Evolutionary conservation across 106 monocot species (phyloP).

Genomic region (Xerophyta viscosa): DNA sequence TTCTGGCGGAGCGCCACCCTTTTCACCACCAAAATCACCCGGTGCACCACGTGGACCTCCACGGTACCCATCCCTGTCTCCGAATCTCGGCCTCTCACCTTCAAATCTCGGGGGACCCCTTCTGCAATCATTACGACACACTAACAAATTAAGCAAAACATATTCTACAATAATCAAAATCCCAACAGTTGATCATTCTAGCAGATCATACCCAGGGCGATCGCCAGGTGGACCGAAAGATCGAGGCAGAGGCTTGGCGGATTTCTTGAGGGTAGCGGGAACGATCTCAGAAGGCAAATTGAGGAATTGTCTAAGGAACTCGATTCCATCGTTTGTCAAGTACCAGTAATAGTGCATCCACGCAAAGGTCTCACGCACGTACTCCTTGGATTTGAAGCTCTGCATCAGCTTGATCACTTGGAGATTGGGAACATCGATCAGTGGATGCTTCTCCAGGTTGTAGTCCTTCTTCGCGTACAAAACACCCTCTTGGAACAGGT

Average conservation of each 20-base stretch:
- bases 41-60: conserved; percentile 58
- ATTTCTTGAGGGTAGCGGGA: conserved; percentile 84
- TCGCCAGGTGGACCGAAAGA: conserved; percentile 75
- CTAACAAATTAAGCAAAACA: not conserved
- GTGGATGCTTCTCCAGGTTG: conserved; percentile 85
- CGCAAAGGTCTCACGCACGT: conserved; percentile 83
- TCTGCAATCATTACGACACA: not conserved
- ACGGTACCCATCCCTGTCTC: conserved; percentile 76
- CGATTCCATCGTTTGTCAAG: conserved; percentile 90
- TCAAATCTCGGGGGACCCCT: conserved; percentile 67
- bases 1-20: conserved; percentile 74
- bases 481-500: conserved; percentile 76
- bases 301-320: conserved; percentile 51
- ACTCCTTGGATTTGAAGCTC: conserved; percentile 93
- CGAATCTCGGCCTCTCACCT: conserved; percentile 67
- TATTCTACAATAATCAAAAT: not conserved
- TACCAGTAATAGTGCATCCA: conserved; percentile 97
- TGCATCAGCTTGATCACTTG: conserved; percentile 97
- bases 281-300: conserved; percentile 95
- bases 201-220: conserved; percentile 53
- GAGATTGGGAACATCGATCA: conserved; percentile 82
- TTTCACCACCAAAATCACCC: conserved; percentile 70
- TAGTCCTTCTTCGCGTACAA: conserved; percentile 90
- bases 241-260: conserved; percentile 48
- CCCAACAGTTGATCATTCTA: not conserved